Percentiles rank a stretch among this genome's conserved stretches.
phyloP scores from a whole-genome alignment of 148 eudicot genomes.

The Fagopyrum tataricum region DNA sequence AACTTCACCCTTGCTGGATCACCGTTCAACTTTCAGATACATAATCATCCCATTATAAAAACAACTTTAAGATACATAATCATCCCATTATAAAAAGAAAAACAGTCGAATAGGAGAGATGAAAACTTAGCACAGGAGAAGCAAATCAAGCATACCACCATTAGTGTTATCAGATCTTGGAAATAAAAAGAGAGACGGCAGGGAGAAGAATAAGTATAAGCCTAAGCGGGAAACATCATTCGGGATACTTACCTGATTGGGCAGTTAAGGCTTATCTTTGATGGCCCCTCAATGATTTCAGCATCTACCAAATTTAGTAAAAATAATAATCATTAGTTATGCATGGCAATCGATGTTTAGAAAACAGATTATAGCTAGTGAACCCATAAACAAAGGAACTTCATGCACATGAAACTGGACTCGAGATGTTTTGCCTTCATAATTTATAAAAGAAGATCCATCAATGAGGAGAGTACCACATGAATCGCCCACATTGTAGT shows the following conservation, averaged over 20 bases:
- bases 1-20: constrained; percentile 5
- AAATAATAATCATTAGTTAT: constrained; percentile 2
- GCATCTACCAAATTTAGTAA: constrained; percentile 37
- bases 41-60: not conserved
- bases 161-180: not conserved
- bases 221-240: not conserved
- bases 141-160: not conserved
- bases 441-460: not conserved
- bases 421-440: not conserved
- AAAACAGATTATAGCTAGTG: not conserved
- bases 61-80: not conserved
- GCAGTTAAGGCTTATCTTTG: constrained; percentile 74
- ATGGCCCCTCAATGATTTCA: constrained; percentile 82
- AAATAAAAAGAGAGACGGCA: not conserved
- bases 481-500: not conserved
- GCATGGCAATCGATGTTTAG: not conserved
- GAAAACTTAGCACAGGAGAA: not conserved
- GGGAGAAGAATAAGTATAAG: not conserved
- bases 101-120: not conserved
- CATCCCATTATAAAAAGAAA: not conserved
- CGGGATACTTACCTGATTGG: constrained; percentile 68
- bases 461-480: not conserved
- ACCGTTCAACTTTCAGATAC: not conserved
- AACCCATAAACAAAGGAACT: not conserved
- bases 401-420: not conserved